Percentiles rank a stretch among this genome's conserved stretches.
Conservation (phyloP, 768 basidiomycete species). For the Collybiopsis confluens region DNA sequence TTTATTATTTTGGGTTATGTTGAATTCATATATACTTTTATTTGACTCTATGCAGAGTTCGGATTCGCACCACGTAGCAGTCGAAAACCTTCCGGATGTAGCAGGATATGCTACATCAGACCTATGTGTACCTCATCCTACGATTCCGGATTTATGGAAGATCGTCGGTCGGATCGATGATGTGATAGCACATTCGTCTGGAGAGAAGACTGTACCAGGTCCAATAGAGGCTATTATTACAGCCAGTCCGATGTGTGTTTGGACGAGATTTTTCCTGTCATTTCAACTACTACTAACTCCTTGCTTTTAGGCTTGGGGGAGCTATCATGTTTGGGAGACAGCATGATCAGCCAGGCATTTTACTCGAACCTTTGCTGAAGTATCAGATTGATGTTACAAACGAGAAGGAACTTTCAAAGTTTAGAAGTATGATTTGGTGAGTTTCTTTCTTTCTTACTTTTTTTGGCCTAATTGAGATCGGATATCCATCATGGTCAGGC, state of each 20-base stretch:
- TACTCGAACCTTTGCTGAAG: conserved; percentile 25
- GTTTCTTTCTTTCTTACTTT: too few species aligned
- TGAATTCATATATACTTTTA: not conserved
- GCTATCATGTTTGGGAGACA: conserved; percentile 42
- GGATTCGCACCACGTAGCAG: conserved; percentile 21
- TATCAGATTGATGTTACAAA: conserved; percentile 25
- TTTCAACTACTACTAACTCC: not conserved
- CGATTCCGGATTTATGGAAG: conserved; percentile 32
- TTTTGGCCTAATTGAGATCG: too few species aligned
- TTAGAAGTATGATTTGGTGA: too few species aligned
- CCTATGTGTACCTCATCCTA: conserved; percentile 40
- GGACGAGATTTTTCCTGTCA: conserved; percentile 14
- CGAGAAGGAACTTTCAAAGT: too few species aligned
- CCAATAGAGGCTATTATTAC: conserved; percentile 23
- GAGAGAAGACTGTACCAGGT: conserved; percentile 26
- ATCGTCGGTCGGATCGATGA: conserved; percentile 36
- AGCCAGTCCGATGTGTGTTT: conserved; percentile 23
- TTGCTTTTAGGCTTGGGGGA: conserved; percentile 18
- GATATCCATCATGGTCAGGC: too few species aligned
- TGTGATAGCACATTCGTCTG: conserved; percentile 21
- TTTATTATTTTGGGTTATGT: not conserved
- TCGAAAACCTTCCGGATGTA: conserved; percentile 30
- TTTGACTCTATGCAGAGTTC: conserved; percentile 17
- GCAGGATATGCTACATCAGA: conserved; percentile 40
- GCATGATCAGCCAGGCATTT: conserved; percentile 28